Evolutionary conservation across 2,329 filamentous ascomycete species (phyloP), one percentile per base, ranked within the genome.

Genomic region (Hymenoscyphus occultus): DNA sequence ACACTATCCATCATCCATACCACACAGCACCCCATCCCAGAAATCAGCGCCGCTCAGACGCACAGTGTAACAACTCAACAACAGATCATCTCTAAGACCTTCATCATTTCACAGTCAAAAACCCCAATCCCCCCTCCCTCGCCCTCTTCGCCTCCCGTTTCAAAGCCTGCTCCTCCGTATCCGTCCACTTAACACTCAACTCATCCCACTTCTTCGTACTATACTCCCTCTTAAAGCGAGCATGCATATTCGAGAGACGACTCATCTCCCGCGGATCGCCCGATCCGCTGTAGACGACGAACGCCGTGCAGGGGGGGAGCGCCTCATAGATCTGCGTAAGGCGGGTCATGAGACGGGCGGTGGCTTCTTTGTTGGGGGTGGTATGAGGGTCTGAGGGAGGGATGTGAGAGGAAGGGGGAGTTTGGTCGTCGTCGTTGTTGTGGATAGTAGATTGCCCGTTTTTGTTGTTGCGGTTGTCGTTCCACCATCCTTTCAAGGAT

Each of bases 261-360:
- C 82, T 83, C 86, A 90, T 88, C 71, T 86, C 83, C 40, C 86
- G 83, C n/a, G 87, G 87, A 71, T 90, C 86, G 48, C 88, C 88
- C 5, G 84, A 88, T 67, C 88, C 88, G 70, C 84, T 87, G 76
- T 87, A 86, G 40, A 90, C 77, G 57, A 90, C 81, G 63, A 90
- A 80, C 2, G 82, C 87, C 0, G 88, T 89, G 74, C 87, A 90
- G 7, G 85, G 84, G 19, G 87, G 87, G 22, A 90, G 80, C 3
- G 80, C 77, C 14, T 80, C 81, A 75, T 90, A 78, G 63, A 90
- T 84, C 63, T 80, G 79, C 69, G 78, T 74, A 57, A 90, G 79
- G 14, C 84, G 82, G 51, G 77, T 76, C 2, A 70, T 71, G n/a
- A 77, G 71, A 1, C 69, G 60, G 31, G 68, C 58, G 2, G 69